Base-by-base conservation (phyloP, 2,329 filamentous ascomycete genomes). In the Xylogone sp. region DNA sequence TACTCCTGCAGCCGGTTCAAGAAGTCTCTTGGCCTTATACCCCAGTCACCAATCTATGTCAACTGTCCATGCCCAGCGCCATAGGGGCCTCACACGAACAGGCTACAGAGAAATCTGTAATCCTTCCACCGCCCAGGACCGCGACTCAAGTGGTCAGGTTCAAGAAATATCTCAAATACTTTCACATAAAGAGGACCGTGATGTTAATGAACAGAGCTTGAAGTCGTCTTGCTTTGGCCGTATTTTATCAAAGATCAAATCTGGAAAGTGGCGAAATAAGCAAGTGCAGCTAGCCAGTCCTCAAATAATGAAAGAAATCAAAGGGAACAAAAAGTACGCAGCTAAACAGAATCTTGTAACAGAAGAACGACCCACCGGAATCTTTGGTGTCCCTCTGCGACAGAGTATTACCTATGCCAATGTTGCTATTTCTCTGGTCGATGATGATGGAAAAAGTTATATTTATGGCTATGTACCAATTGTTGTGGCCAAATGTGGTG, bases 381-480 rank as follows among this genome's bases (percentile, higher is more conserved):
- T 99, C 57, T 99, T 99, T 68, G 94, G 94, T 49, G 86, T 99
- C 29, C 91, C 94, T 39, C 79, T 99, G 53, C 89, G 91, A 62
- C 86, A 92, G 65, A 97, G 93, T 73, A 97, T 99, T 69, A 88
- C 88, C 54, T 97, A 99, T 69, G 94, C 94, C 53, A 99, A 97
- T 66, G 94, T 99, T 54, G 94, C 94, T 57, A 99, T 99, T 64
- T 97, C 93, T 20, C 81, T 99, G 22, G 88, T 94, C 59, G 92
- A 97, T 67, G 90, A 93, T 59, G 82, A 94, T 59, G 93, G 93
- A 27, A 84, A 94, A 69, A 96, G 90, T 72, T 97, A 96, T 69
- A 97, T 97, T 49, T 99, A 97, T 69, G 94, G 94, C 65, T 97
- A 97, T 65, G 93, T 99, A 7, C 94, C 94, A 18, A 97, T 99